These are phyloP conservation scores for Acanthamoeba divionensis DNA, from an alignment of 208 protist genomes.

Conservation along the genomic window DNA sequence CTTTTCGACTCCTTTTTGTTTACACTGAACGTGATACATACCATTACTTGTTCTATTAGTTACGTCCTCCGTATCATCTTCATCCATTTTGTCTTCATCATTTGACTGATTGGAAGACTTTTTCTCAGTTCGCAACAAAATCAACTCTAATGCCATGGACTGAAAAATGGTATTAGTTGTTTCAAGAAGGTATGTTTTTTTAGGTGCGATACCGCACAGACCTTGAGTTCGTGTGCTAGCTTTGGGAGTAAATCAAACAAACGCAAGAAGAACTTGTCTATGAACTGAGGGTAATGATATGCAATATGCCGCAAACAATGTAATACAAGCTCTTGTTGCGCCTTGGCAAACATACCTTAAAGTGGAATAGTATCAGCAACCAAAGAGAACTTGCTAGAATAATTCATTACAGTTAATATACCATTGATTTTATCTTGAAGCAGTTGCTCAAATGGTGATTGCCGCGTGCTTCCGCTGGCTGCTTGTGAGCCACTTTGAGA, in stretches of 20 bases:
- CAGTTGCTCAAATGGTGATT: constrained; percentile 56
- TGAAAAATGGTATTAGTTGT: background rate
- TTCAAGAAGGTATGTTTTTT: background rate
- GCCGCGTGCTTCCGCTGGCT: background rate
- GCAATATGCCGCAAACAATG: constrained; percentile 69
- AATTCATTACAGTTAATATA: background rate
- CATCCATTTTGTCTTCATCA: background rate
- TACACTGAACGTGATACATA: too few relatives aligned
- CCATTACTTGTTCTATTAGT: too few relatives aligned
- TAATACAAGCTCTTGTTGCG: constrained; percentile 55
- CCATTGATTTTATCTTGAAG: constrained; percentile 57
- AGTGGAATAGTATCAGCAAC: background rate
- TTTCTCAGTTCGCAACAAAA: constrained; percentile 46
- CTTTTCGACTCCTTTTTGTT: too few relatives aligned
- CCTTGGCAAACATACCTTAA: constrained; percentile 37
- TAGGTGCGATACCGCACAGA: background rate
- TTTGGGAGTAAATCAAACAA: constrained; percentile 68
- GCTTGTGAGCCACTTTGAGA: background rate
- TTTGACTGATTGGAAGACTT: background rate
- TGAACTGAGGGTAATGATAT: constrained; percentile 62
- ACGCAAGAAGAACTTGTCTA: constrained; percentile 68
- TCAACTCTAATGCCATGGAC: constrained; percentile 59
- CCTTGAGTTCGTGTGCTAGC: constrained; percentile 54
- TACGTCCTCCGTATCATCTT: background rate
- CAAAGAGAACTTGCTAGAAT: background rate